These are phyloP conservation scores for Zygotorulaspora chibaensis DNA, from an alignment of 805 yeast genomes.

Conservation along the genomic window DNA sequence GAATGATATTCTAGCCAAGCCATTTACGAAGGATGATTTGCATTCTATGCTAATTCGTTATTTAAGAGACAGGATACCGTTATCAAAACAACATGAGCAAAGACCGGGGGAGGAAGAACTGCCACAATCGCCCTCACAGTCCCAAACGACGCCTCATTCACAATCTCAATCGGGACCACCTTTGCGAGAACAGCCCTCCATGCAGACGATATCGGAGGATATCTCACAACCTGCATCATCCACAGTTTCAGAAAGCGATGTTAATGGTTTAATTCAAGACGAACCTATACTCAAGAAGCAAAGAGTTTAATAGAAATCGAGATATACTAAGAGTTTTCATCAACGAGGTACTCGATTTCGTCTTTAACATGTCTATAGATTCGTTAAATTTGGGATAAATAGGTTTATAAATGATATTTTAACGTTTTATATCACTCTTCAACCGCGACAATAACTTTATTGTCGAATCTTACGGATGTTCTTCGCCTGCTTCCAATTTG, in stretches of 20 bases:
- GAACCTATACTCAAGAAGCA: slow-evolving; percentile 20
- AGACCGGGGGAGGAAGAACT: slow-evolving; percentile 3
- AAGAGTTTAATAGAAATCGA: slow-evolving; percentile 5
- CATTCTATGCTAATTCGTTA: slow-evolving; percentile 75
- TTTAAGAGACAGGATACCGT: slow-evolving; percentile 46
- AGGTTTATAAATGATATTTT: slow-evolving; percentile 2
- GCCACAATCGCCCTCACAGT: slow-evolving; percentile 8
- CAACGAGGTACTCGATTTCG: neutral
- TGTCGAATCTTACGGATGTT: slow-evolving; percentile 64
- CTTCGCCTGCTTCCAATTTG: slow-evolving; percentile 40
- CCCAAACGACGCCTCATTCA: slow-evolving; percentile 11
- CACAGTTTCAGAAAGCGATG: slow-evolving; percentile 14
- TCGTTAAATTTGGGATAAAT: slow-evolving; percentile 1
- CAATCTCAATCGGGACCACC: slow-evolving; percentile 9
- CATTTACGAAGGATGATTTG: slow-evolving; percentile 84
- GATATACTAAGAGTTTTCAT: neutral
- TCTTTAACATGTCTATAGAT: neutral
- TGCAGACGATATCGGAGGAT: slow-evolving; percentile 8
- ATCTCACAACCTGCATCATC: slow-evolving; percentile 12
- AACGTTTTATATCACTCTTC: slow-evolving; percentile 24
- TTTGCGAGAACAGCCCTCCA: slow-evolving; percentile 7
- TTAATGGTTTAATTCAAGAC: slow-evolving; percentile 13
- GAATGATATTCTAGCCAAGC: slow-evolving; percentile 90
- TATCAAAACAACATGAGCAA: slow-evolving; percentile 26
- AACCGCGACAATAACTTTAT: slow-evolving; percentile 51